These are phyloP conservation scores for Lizonia empirigonia DNA, from an alignment of 2,329 filamentous ascomycete genomes.

Conservation along the genomic window DNA sequence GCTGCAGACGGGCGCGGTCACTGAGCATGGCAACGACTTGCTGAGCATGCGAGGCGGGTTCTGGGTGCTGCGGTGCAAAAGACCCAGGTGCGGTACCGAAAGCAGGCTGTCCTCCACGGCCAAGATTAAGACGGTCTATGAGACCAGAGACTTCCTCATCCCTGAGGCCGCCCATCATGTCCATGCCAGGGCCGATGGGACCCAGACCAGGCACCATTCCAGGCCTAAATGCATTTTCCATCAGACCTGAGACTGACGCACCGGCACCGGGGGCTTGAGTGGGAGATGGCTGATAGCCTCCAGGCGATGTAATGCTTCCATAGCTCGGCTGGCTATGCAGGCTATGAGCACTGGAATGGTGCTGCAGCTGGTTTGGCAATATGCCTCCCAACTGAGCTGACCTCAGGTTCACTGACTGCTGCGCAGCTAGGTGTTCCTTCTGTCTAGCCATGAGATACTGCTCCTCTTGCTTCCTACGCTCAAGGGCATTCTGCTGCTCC, in stretches of 20 bases:
- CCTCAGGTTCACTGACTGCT: constrained; percentile 75
- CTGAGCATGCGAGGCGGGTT: constrained; percentile 56
- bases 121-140: constrained; percentile 69
- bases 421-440: constrained; percentile 87
- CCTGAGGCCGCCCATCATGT: constrained; percentile 55
- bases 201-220: constrained; percentile 49
- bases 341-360: constrained; percentile 93
- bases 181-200: constrained; percentile 53
- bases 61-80: constrained; percentile 56
- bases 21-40: constrained; percentile 66
- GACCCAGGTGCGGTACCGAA: constrained; percentile 55
- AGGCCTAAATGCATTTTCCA: constrained; percentile 63
- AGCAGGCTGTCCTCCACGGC: constrained; percentile 54
- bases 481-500: constrained; percentile 96
- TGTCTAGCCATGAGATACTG: constrained; percentile 96
- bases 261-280: constrained; percentile 59
- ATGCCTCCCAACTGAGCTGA: constrained; percentile 66
- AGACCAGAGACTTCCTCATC: constrained; percentile 73
- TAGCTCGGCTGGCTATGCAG: constrained; percentile 97
- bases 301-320: constrained; percentile 89
- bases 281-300: constrained; percentile 67
- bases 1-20: constrained; percentile 64
- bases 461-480: constrained; percentile 96
- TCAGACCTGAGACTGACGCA: constrained; percentile 65
- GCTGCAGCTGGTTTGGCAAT: constrained; percentile 72